Evolutionary conservation across 2,329 filamentous ascomycete species (phyloP), one percentile per base, ranked within the genome.

Genomic region (Aureobasidium uvarum): DNA sequence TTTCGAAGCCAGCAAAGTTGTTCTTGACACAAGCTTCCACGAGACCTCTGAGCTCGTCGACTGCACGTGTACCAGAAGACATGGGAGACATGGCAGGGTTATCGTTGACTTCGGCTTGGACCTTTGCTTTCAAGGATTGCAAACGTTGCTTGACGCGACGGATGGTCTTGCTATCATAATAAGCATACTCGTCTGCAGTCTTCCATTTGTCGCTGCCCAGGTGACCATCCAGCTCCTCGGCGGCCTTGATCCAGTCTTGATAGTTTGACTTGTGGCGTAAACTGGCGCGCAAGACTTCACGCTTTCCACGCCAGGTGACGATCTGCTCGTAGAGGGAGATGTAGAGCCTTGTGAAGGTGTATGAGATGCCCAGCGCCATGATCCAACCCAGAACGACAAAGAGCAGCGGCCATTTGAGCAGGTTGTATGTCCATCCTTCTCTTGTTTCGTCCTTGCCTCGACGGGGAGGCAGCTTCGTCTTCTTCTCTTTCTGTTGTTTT

Each of bases 1-100:
- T 98, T 77, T 99, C 95, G 16, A 96, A 88, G 0, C 95, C 95
- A 20, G 91, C 92, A 77, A 98, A 99, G 74, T 99, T 98, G 77
- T 93, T 96, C 83, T 97, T 99, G 71, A 97, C 89, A 74, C 93
- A 98, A 16, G 91, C 91, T 79, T 96, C 92, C 23, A 96, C 81
- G 66, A 98, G 78, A 0, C 84, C 84, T 68, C 87, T 89, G 64
- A 99, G 81, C 64, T 95, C 91, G 68, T 94, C 89, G 2, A 92
- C 81, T 0, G 88, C 83, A 66, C 84, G 80, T 58, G 78, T 75
- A 10, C 77, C 75, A n/a, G 50, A 51, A 38, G 48, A 54, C 14
- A 33, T 20, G 67, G 64, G 59, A 16, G 48, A 54, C 14, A 33
- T 20, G 67, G 64, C 14, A 41, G 58, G 23, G 1, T 20, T 64